phyloP scores from a whole-genome alignment of 2,329 filamentous ascomycete genomes.

The Cladosporium sp. region DNA sequence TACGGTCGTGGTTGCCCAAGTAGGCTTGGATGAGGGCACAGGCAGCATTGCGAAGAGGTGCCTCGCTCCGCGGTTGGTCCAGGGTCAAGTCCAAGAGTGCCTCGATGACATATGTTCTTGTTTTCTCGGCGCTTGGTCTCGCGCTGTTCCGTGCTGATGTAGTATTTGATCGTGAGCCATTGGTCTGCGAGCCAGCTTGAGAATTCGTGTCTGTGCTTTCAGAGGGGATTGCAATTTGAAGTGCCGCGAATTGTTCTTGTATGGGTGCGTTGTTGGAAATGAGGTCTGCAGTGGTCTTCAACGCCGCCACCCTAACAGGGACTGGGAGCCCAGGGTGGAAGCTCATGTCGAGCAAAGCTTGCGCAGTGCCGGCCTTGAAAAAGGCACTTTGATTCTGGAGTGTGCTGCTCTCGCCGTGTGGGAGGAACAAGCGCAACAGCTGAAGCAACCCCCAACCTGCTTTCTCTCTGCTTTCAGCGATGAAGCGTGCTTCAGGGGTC shows the following conservation, averaged over 20 bases:
- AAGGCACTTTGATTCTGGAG: constrained; percentile 80
- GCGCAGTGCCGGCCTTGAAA: constrained; percentile 75
- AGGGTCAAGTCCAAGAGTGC: constrained; percentile 81
- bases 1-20: constrained; percentile 74
- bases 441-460: constrained; percentile 89
- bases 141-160: constrained; percentile 24
- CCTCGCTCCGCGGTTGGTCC: constrained; percentile 60
- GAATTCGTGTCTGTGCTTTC: constrained; percentile 17
- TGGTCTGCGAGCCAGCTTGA: constrained; percentile 21
- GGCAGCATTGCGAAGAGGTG: constrained; percentile 78
- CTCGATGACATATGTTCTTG: constrained; percentile 78
- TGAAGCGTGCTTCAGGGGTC: constrained; percentile 21
- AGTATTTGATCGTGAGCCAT: constrained; percentile 22
- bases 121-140: constrained; percentile 33
- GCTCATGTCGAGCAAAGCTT: constrained; percentile 74
- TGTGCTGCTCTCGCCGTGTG: constrained; percentile 74
- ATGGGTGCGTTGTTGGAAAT: constrained; percentile 75
- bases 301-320: constrained; percentile 79
- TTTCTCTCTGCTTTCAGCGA: constrained; percentile 65
- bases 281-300: constrained; percentile 81
- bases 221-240: constrained; percentile 59
- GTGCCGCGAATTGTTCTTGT: constrained; percentile 85
- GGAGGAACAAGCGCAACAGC: constrained; percentile 80
- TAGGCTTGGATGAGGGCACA: constrained; percentile 93
- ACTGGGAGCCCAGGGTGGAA: constrained; percentile 71